Evolutionary conservation across 192 early-diverging fungal genomes (phyloP).

Genomic region (Podila minutissima): DNA sequence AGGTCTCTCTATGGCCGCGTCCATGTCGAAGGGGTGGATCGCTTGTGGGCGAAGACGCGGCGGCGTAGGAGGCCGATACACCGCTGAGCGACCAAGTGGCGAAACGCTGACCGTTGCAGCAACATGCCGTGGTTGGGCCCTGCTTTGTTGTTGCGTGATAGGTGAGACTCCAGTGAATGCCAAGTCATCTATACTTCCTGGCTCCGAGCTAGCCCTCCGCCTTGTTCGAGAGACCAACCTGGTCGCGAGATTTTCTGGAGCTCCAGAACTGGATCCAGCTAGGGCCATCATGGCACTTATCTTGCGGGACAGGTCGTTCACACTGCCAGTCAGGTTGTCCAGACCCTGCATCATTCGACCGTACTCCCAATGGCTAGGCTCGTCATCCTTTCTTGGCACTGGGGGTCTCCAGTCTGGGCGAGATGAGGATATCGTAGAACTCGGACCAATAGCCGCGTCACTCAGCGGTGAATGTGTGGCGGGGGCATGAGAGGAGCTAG

Average conservation of each 20-base stretch:
- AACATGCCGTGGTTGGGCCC: too few species aligned
- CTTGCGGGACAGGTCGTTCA: background rate
- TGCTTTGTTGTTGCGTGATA: too few species aligned
- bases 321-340: background rate
- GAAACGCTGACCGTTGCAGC: too few species aligned
- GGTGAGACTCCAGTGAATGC: too few species aligned
- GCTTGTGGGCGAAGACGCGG: background rate
- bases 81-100: too few species aligned
- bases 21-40: background rate
- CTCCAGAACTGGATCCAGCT: background rate
- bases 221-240: background rate
- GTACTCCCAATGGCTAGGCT: background rate
- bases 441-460: too few species aligned
- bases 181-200: too few species aligned
- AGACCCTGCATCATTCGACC: background rate
- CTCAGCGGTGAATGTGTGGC: too few species aligned
- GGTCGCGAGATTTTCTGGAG: background rate
- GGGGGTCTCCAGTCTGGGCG: too few species aligned
- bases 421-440: too few species aligned
- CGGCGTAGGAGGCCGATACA: background rate
- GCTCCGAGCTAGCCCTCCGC: too few species aligned
- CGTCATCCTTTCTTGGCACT: background rate
- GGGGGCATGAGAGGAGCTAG: too few species aligned
- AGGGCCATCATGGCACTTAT: background rate
- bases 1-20: background rate